Base-by-base conservation (phyloP, 1,284 basidiomycete genomes). In the Leccinum griseonigrum region DNA sequence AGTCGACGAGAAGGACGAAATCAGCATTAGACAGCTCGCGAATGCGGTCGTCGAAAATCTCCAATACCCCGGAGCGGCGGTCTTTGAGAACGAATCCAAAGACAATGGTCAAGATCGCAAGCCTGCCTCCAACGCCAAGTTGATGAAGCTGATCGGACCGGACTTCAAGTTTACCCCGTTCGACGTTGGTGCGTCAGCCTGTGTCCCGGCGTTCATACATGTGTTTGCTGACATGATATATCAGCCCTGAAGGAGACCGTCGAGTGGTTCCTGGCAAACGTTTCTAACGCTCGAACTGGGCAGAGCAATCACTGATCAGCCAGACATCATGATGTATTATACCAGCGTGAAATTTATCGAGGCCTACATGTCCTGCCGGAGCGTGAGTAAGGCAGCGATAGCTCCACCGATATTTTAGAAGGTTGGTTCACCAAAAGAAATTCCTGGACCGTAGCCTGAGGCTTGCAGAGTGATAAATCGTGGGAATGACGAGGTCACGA, bases 1-100 rank as follows among this genome's bases (percentile, higher is more conserved):
- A 91, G 92, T 94, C 54, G 91, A 90, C 28, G 94, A 96, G 76
- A 85, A 92, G 60, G 91, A 96, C 67, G 94, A 96, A 79, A 87
- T 96, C 43, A 91, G 88, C 71, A 95, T 97, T 80, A 91, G 88
- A 71, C 78, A 89, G 56, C 88, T 95, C 22, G 89, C 92, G 4
- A 90, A 94, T 69, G 85, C 91, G 4, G 91, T 97, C 69, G 93
- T 94, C 64, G 85, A 85, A 64, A 87, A 88, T 13, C 78, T 95
- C 48, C 83, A 84, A 54, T 94, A 92, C 77, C 57, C 65, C 10
- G 57, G 59, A 38, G 56, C 59, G 28, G 68, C 66, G 3, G 3
- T 83, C 81, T 92, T 91, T 72, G 88, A 91, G 71, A 84, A 86
- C 58, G 68, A 75, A 55, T 13, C 60, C 32, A 66, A 75, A 43